A percentile compares a stretch with the other conserved stretches of the same genome.
phyloP scores from a whole-genome alignment of 352 stramenopile species.

The Phytophthora cryptogea region DNA sequence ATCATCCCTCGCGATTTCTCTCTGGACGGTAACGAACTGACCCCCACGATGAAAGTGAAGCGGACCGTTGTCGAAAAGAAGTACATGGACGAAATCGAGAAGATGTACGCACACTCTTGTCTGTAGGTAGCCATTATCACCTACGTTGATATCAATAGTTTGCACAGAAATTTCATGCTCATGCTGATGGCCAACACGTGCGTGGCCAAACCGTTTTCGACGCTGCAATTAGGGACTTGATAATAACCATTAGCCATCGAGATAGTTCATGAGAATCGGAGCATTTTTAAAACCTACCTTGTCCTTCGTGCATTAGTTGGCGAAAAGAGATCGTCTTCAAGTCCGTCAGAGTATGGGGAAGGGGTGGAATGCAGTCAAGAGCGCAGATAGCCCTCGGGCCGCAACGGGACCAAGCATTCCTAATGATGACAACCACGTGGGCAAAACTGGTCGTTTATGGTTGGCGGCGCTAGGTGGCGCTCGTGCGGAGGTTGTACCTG shows the following conservation, averaged over 20 bases:
- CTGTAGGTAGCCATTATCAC: constrained; percentile 4
- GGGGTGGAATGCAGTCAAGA: constrained; percentile 25
- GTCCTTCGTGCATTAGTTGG: constrained; percentile 6
- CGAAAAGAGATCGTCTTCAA: not conserved
- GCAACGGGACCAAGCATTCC: not conserved
- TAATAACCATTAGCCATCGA: constrained; percentile 17
- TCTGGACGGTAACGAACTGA: constrained; percentile 89
- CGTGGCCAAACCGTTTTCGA: constrained; percentile 12
- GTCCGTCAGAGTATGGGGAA: constrained; percentile 20
- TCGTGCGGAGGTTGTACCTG: constrained; percentile 50
- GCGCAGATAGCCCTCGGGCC: constrained; percentile 3
- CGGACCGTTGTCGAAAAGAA: constrained; percentile 86
- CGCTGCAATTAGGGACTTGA: constrained; percentile 4
- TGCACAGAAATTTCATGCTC: not conserved
- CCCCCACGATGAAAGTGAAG: constrained; percentile 95
- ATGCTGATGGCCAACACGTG: not conserved
- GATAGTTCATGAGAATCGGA: constrained; percentile 3
- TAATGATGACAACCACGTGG: constrained; percentile 10
- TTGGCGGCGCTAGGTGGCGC: constrained; percentile 18
- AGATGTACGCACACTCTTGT: constrained; percentile 63
- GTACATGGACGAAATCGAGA: constrained; percentile 86
- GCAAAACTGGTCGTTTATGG: constrained; percentile 25
- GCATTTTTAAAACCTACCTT: constrained; percentile 17
- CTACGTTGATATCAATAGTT: not conserved
- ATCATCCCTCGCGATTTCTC: constrained; percentile 86